Base-by-base conservation (phyloP, 2,329 filamentous ascomycete genomes). In the Ceratocystis colombiana region DNA sequence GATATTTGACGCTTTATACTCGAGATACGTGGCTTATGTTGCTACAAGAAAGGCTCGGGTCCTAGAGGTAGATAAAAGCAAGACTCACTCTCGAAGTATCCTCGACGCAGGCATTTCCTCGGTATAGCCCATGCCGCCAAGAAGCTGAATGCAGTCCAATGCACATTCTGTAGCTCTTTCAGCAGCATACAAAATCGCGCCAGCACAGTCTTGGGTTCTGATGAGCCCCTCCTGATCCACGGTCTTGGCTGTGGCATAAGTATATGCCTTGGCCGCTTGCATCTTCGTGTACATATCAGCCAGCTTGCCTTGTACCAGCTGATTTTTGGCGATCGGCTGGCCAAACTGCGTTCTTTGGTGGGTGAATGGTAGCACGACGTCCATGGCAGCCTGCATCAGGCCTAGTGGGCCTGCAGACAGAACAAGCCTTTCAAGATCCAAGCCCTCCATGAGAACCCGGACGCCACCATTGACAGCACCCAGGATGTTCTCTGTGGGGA, bases 221-320 rank as follows among this genome's bases (percentile, higher is more conserved):
- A 96, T 87, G 1, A 79, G 69, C 10, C 85, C 87, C 12, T 84
- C 78, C 74, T 93, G 89, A 71, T 96, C 93, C 22, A 96, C 88
- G 1, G 83, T 81, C 61, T 83, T 82, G 2, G 94, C 94, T 0
- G 92, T 92, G 46, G 82, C 78, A 73, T 96, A 96, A 0, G 93
- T 97, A 76, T 96, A 96, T 1, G 91, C 83, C n/a, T 86, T 80
- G 17, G 88, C 86, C 10, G 89, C 91, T 72, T 89, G 87, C 68
- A 94, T 83, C 76, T 96, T 96, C 61, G 91, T 96, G 77, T 97
- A 95, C 92, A 99, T 96, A 75, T 97, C 92, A 66, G 94, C 91
- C 59, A 97, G 81, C 74, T 92, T 93, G 67, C 89, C 93, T 76
- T 97, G 94, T 25, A 97, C 82, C 69, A 97, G 81, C 76, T 99